Base-by-base conservation (phyloP, 805 yeast genomes). In the Metschnikowia sp. region DNA sequence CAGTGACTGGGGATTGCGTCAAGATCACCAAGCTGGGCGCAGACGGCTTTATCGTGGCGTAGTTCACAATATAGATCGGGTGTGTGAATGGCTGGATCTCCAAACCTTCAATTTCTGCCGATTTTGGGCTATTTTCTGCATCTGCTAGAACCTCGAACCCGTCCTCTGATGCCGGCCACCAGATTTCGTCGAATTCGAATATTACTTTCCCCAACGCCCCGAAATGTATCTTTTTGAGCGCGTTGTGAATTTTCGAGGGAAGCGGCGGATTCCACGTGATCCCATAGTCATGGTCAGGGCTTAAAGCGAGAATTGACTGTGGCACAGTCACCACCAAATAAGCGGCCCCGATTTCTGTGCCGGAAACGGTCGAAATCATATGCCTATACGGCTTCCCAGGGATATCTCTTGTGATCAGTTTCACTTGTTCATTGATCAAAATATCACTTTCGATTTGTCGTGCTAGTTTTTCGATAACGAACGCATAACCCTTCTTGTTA, bases 241-340 rank as follows among this genome's bases (percentile, higher is more conserved):
- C 67, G 1, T 66, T 65, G 9, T 51, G 48, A 11, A 84, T 68
- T 1, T 56, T 48, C 6, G 28, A n/a, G 0, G 88, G 87, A 11
- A 86, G 63, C 5, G 68, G 63, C 0, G 90, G 89, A 0, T 49
- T 55, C 74, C 88, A 86, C 32, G 42, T 62, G 29, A 85, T 78
- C 13, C 75, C 75, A 5, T 83, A 83, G 10, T 63, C 60, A n/a
- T 58, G 51, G 7, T 48, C 39, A 2, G 58, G 50, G 0, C 67
- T 63, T 4, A 79, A 56, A 47, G 77, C 78, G 33, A 89, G 66
- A 3, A 86, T 75, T 32, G 91, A 85, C 51, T 85, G 85, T 0
- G 97, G 96, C 5, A 87, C 80, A 0, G 96, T 82, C 7, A 88
- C 85, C 11, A 90, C 73, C 29, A 81, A 69, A 59, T 80, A 84